phyloP scores from a whole-genome alignment of 129 eudicot genomes.

The Pittosporum tobira region DNA sequence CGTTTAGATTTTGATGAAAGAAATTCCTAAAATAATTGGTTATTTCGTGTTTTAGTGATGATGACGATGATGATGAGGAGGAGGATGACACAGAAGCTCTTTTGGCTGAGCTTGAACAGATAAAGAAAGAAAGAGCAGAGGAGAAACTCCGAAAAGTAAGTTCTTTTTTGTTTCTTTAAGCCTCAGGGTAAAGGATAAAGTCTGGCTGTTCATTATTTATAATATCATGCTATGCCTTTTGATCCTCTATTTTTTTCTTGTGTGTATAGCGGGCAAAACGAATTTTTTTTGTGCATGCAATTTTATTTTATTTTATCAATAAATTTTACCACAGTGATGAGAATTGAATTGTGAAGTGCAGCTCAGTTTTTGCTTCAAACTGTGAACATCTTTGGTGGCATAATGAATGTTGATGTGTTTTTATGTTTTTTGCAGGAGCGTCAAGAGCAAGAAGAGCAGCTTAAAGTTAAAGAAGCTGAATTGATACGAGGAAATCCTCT shows the following conservation, averaged over 20 bases:
- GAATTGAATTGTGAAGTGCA: too few species aligned
- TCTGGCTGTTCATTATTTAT: not conserved
- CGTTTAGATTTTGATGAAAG: not conserved
- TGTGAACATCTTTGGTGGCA: not conserved
- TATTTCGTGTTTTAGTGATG: conserved; percentile 35
- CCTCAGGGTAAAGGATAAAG: too few species aligned
- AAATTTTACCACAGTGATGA: too few species aligned
- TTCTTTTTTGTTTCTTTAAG: not conserved
- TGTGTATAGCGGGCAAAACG: too few species aligned
- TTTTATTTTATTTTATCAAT: too few species aligned
- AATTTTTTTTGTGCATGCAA: too few species aligned
- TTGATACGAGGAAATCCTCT: conserved; percentile 79
- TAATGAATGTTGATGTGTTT: not conserved
- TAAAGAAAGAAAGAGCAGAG: conserved; percentile 90
- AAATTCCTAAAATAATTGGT: not conserved
- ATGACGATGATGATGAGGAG: conserved; percentile 69
- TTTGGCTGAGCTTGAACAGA: conserved; percentile 79
- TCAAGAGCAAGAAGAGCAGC: conserved; percentile 73
- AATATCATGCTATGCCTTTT: too few species aligned
- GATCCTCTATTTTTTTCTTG: conserved; percentile 1
- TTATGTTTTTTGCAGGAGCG: conserved; percentile 49
- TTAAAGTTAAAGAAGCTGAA: conserved; percentile 85
- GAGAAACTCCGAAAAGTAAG: conserved; percentile 71
- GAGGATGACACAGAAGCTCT: conserved; percentile 99
- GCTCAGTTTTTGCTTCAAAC: not conserved